Evolutionary conservation across 106 monocot species (phyloP).

Genomic region (Platanthera zijinensis): DNA sequence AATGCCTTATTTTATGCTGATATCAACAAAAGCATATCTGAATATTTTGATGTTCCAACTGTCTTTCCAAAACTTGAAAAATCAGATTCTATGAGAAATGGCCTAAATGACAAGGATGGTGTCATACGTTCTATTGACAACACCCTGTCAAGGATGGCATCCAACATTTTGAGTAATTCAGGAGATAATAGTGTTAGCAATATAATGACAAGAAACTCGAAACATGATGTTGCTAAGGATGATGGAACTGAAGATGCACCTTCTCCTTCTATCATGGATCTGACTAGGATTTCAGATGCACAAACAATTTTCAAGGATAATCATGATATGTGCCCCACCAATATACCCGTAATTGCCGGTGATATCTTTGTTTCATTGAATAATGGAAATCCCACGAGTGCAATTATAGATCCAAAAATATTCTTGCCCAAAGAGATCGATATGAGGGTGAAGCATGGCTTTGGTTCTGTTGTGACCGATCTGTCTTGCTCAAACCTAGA

Average conservation of each 20-base stretch:
- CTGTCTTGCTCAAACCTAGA: slow-evolving; percentile 20
- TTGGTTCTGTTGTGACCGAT: slow-evolving; percentile 19
- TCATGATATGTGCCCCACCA: slow-evolving; percentile 5
- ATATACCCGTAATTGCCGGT: slow-evolving; percentile 6
- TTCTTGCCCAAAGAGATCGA: slow-evolving; percentile 7
- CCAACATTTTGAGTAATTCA: slow-evolving; percentile 4
- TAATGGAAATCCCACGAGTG: slow-evolving; percentile 9
- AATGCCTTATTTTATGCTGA: slow-evolving; percentile 33
- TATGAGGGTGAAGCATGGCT: slow-evolving; percentile 1
- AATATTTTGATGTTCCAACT: slow-evolving; percentile 49
- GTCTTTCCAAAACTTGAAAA: neutral
- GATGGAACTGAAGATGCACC: slow-evolving; percentile 1
- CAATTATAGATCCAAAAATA: slow-evolving; percentile 7
- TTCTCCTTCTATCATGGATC: slow-evolving; percentile 8
- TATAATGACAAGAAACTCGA: neutral
- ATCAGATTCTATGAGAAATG: slow-evolving; percentile 6
- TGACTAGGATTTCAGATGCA: slow-evolving; percentile 2
- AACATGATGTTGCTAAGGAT: slow-evolving; percentile 5
- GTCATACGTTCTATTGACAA: neutral
- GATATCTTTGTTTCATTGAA: neutral
- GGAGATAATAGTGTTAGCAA: slow-evolving; percentile 1
- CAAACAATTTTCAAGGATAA: neutral
- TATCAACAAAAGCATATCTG: slow-evolving; percentile 50
- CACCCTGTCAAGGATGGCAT: neutral
- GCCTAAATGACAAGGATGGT: slow-evolving; percentile 11